These are phyloP conservation scores for Aspergillus persii DNA, from an alignment of 2,329 filamentous ascomycete genomes.

Conservation along the genomic window DNA sequence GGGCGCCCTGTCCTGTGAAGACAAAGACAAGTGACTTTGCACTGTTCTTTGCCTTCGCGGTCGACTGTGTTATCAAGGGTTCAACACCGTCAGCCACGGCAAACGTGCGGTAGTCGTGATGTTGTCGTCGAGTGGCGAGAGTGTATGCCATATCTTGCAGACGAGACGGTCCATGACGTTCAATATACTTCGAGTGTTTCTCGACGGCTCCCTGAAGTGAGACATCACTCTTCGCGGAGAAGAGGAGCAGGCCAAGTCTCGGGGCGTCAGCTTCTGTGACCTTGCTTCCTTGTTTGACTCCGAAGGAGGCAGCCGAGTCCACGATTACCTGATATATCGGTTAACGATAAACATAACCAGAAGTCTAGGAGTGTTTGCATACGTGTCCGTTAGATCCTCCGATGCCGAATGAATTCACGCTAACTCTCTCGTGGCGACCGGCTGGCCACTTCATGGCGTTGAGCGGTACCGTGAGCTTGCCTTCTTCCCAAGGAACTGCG, in stretches of 20 bases:
- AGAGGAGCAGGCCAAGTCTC: neutral
- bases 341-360: neutral
- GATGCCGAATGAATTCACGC: constrained; percentile 29
- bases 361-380: neutral
- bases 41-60: neutral
- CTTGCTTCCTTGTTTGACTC: neutral
- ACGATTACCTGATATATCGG: constrained; percentile 4
- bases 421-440: constrained; percentile 13
- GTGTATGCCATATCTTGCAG: constrained; percentile 8
- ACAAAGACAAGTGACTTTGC: neutral
- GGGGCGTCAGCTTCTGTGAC: neutral
- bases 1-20: constrained; percentile 31
- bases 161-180: neutral
- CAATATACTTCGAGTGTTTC: neutral
- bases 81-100: neutral
- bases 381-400: constrained; percentile 5
- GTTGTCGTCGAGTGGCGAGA: constrained; percentile 3
- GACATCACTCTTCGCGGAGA: neutral
- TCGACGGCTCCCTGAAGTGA: neutral
- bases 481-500: constrained; percentile 13
- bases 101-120: constrained; percentile 1
- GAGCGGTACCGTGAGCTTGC: constrained; percentile 16
- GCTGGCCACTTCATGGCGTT: constrained; percentile 17
- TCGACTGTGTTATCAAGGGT: neutral
- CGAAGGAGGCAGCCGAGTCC: constrained; percentile 1